These are phyloP conservation scores for Penicillium psychrofluorescens DNA, from an alignment of 495 filamentous ascomycete genomes.

Conservation along the genomic window DNA sequence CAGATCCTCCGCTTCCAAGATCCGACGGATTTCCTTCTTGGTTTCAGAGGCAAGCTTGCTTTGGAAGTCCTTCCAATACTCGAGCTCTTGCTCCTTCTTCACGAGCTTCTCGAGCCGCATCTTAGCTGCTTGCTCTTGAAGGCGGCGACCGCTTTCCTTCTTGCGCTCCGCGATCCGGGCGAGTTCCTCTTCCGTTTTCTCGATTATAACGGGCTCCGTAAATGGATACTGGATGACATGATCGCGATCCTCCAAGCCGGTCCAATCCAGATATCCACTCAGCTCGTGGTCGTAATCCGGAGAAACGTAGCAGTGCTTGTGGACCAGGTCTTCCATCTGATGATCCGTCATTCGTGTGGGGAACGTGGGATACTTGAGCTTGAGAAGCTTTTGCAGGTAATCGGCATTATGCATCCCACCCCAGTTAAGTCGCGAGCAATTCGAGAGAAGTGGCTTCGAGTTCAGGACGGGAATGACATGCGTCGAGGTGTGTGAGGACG, in stretches of 20 bases:
- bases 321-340: slow-evolving; percentile 80
- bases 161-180: slow-evolving; percentile 80
- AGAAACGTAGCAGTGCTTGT: slow-evolving; percentile 86
- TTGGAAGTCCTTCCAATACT: slow-evolving; percentile 84
- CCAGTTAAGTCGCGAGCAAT: slow-evolving; percentile 89
- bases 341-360: slow-evolving; percentile 74
- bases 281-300: slow-evolving; percentile 75
- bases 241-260: slow-evolving; percentile 80
- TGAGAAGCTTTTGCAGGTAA: slow-evolving; percentile 81
- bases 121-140: slow-evolving; percentile 95
- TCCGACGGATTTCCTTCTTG: slow-evolving; percentile 81
- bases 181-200: slow-evolving; percentile 91
- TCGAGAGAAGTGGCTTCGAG: slow-evolving; percentile 70
- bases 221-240: slow-evolving; percentile 86
- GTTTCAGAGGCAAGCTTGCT: slow-evolving; percentile 55
- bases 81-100: slow-evolving; percentile 89
- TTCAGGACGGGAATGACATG: slow-evolving; percentile 93
- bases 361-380: slow-evolving; percentile 88
- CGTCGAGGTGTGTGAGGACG: slow-evolving; percentile 85
- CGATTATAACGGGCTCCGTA: slow-evolving; percentile 77
- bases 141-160: slow-evolving; percentile 80
- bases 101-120: slow-evolving; percentile 92
- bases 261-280: slow-evolving; percentile 70
- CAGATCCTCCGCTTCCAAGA: slow-evolving; percentile 84
- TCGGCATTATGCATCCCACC: slow-evolving; percentile 83